Conservation (phyloP, 2,329 filamentous ascomycete species). For the Alternaria arbusti region DNA sequence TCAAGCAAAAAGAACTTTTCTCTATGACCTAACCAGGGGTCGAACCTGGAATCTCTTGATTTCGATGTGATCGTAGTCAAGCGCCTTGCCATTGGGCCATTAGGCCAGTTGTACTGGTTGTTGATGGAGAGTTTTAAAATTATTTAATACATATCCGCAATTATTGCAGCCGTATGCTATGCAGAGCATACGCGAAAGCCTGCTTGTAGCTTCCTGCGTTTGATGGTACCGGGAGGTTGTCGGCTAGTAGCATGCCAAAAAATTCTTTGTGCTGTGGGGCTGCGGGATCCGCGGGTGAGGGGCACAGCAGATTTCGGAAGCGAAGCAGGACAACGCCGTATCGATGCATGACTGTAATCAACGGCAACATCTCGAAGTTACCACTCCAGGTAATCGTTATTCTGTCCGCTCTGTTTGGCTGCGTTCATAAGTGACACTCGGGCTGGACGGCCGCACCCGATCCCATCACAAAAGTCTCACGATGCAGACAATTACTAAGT, state of each 20-base stretch:
- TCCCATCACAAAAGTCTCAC: no score
- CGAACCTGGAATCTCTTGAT: conserved; percentile 43
- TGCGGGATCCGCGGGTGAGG: neutral
- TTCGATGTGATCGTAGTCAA: conserved; percentile 57
- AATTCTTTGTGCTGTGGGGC: neutral
- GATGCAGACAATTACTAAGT: no score
- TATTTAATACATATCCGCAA: neutral
- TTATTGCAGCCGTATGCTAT: no score
- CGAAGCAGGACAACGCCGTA: neutral
- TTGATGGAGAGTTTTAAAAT: neutral
- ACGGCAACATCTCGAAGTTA: neutral
- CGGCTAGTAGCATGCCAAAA: no score
- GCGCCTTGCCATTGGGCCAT: conserved; percentile 65
- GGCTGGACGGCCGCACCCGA: no score
- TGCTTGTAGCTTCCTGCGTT: neutral
- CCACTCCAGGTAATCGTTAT: neutral
- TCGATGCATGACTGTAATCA: neutral
- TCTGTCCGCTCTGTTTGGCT: neutral
- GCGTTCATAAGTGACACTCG: neutral
- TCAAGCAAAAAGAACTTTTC: no score
- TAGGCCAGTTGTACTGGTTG: conserved; percentile 23
- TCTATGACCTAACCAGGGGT: neutral
- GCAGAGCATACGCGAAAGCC: no score
- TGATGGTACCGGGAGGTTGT: neutral
- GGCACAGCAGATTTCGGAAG: neutral